These are phyloP conservation scores for Talaromyces albobiverticillius DNA, from an alignment of 2,329 filamentous ascomycete species.

Conservation along the genomic window DNA sequence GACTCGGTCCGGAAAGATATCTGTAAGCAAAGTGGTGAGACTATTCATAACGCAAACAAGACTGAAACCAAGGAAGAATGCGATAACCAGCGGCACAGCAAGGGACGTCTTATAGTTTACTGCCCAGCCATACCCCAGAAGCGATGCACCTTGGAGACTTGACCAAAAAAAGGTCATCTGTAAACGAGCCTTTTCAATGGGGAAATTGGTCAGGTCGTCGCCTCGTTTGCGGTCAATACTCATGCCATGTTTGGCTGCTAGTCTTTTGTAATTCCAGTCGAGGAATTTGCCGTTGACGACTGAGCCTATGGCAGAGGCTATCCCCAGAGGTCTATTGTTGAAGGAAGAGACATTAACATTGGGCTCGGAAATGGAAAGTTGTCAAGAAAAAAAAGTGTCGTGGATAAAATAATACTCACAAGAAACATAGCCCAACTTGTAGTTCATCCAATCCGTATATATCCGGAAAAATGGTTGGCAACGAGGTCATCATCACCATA, in stretches of 20 bases:
- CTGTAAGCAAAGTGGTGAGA: constrained; percentile 45
- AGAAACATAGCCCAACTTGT: constrained; percentile 38
- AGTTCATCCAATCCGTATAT: constrained; percentile 47
- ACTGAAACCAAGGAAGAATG: constrained; percentile 33
- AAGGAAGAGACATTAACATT: background rate
- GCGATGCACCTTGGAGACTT: constrained; percentile 22
- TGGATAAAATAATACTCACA: constrained; percentile 6
- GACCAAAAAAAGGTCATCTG: constrained; percentile 31
- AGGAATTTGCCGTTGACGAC: constrained; percentile 54
- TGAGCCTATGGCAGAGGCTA: constrained; percentile 15
- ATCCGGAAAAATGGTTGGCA: constrained; percentile 43
- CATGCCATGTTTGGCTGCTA: constrained; percentile 61
- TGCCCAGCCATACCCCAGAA: constrained; percentile 39
- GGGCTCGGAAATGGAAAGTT: no score
- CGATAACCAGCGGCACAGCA: constrained; percentile 30
- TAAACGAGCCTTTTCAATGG: constrained; percentile 45
- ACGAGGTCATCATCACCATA: constrained; percentile 40
- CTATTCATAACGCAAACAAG: constrained; percentile 36
- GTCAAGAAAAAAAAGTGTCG: background rate
- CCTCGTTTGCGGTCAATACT: constrained; percentile 57
- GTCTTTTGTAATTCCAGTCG: constrained; percentile 70
- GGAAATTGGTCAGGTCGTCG: constrained; percentile 51
- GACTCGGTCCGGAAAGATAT: constrained; percentile 33
- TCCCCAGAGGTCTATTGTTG: constrained; percentile 25
- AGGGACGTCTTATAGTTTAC: constrained; percentile 31